Evolutionary conservation across 176 grass and related monocot species (phyloP).

Genomic region (Bonia amplexicaulis): DNA sequence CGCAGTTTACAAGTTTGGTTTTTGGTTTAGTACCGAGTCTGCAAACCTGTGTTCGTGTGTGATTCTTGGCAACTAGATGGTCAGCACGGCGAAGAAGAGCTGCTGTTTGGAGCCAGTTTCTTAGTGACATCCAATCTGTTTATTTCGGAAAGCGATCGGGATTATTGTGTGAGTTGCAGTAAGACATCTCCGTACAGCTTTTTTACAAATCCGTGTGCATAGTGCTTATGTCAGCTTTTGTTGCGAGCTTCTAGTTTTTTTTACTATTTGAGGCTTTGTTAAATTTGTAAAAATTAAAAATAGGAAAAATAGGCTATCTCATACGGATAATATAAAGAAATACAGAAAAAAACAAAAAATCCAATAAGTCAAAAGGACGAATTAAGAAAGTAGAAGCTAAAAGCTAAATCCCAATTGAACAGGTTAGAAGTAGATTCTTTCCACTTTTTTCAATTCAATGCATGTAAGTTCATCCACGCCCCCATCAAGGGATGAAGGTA

Average conservation of each 20-base stretch:
- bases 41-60: neutral
- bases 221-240: too few relatives aligned
- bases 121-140: neutral
- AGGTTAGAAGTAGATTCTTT: neutral
- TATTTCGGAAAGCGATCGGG: neutral
- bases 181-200: neutral
- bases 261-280: too few relatives aligned
- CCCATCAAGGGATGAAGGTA: neutral
- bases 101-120: neutral
- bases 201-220: neutral
- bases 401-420: too few relatives aligned
- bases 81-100: neutral
- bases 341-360: too few relatives aligned
- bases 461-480: too few relatives aligned
- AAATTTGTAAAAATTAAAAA: too few relatives aligned
- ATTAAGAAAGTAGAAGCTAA: too few relatives aligned
- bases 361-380: too few relatives aligned
- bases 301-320: too few relatives aligned
- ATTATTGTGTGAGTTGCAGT: neutral
- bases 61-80: neutral
- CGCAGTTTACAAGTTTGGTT: neutral
- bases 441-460: neutral
- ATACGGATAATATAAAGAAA: too few relatives aligned
- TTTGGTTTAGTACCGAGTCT: neutral
- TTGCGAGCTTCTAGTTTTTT: too few relatives aligned